Base-by-base conservation (phyloP, 352 stramenopile genomes). In the Aphanomyces astaci region DNA sequence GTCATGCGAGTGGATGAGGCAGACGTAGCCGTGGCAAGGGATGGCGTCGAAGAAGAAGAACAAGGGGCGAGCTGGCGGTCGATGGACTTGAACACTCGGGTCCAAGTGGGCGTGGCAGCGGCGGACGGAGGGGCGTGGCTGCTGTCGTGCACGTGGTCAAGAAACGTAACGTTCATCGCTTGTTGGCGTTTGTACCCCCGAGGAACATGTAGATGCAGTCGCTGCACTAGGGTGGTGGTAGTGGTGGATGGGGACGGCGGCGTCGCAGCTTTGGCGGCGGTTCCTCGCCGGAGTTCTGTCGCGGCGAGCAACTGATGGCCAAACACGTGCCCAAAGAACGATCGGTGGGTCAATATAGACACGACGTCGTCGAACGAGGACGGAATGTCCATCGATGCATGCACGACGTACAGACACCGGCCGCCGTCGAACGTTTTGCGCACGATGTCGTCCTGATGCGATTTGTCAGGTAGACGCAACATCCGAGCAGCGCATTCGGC, bases 381-480 rank as follows among this genome's bases (percentile, higher is more conserved):
- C 13, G 25, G 17, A 39, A 59, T 59, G 51, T 59, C 51, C 19
- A 59, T 28, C 9, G 17, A 33, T 11, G 51, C 51, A 19, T 59
- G 51, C 19, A 59, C 51, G 11, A 59, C 51, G 51, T 59, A 59
- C 5, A 59, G 51, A 59, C 51, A 59, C 5, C 51, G 51, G 7
- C 10, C 51, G 4, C 51, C 30, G 27, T 59, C 51, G 51, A 59
- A 59, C 11, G 51, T 59, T 32, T 59, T 59, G n/a, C 51, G 22
- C 51, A 59, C 17, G 5, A 32, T 28, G 25, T 22, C 13, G 19
- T 59, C 19, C 51, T 7, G n/a, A n/a, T n/a, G 25, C 27, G 19
- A 19, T 1, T 22, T 59, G 17, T 17, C 24, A 11, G 19, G n/a
- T 11, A 30, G 48, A 11, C n/a, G 48, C 51, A 24, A 25, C 30